Base-by-base conservation (phyloP, 805 yeast species). In the Kluyveromyces wickerhamii region DNA sequence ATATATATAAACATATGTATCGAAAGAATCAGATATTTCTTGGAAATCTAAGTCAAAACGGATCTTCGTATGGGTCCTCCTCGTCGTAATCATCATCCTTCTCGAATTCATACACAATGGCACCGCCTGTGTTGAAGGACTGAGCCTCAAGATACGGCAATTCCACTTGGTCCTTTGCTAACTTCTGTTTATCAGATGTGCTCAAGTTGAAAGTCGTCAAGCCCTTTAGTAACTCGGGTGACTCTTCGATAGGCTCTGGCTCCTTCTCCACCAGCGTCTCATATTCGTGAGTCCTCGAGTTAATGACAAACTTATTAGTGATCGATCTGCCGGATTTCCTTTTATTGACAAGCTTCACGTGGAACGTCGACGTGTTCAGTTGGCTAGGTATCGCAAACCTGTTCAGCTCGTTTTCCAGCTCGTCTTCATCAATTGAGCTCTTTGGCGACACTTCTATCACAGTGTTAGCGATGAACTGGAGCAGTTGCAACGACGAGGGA, bases 1-100 rank as follows among this genome's bases (percentile, higher is more conserved):
- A n/a, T n/a, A n/a, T n/a, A n/a, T n/a, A n/a, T n/a, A n/a, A n/a
- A n/a, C n/a, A n/a, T n/a, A n/a, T n/a, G n/a, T n/a, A n/a, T n/a
- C n/a, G n/a, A n/a, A n/a, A n/a, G n/a, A n/a, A n/a, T n/a, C n/a
- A n/a, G n/a, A n/a, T n/a, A n/a, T n/a, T n/a, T n/a, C n/a, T n/a
- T n/a, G n/a, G n/a, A n/a, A n/a, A n/a, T n/a, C n/a, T n/a, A n/a
- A n/a, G n/a, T 57, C 59, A 87, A 51, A 86, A 87, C 5, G 97
- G 97, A 52, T 89, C 97, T 54, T 89, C 98, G 51, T 79, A 89
- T 0, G 97, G 96, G 59, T 89, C 98, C 48, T 92, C 97, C 56
- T 89, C 98, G 52, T 89, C 98, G 52, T 88, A 89, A 57, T 89
- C 98, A 55, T 89, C 98, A 57, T 89, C 97, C 52, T 88, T 85